Evolutionary conservation across 2,329 filamentous ascomycete genomes (phyloP), one percentile per base, ranked within the genome.

Genomic region (Apiospora hydei): DNA sequence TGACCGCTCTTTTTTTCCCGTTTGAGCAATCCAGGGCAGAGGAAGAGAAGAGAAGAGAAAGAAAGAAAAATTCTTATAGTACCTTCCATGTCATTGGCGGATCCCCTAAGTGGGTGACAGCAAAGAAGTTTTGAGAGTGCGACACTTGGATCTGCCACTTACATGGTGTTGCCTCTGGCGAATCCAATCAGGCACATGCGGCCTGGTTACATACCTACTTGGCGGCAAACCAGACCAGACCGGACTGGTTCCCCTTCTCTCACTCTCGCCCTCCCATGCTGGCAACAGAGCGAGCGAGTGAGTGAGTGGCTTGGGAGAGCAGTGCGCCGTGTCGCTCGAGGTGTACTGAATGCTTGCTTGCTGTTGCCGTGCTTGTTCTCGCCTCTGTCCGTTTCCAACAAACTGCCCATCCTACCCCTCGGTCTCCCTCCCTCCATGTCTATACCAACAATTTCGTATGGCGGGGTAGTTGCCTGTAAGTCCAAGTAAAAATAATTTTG

Each of bases 41-140:
- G 34, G 34, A 24, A 34, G n/a, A 30, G 30, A 64, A 61, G 53
- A 21, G 51, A 30, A 30, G 26, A 30, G 26, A 30, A 30, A 57
- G 26, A 34, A 61, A 61, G 38, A 64, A 64, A 64, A 64, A 64
- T 41, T 64, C 57, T 64, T 64, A 64, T 64, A 64, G 57, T 64
- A 34, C 34, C 57, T 64, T 41, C 57, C 57, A 64, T 64, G 57
- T 64, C 57, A 64, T 64, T 64, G 57, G 57, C 57, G 57, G 57
- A 64, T 64, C 57, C 57, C 57, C 57, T 41, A 64, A 64, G 57
- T 64, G 57, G 57, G 57, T 64, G 57, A 64, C 57, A 64, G 41
- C 57, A 64, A 64, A 64, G 57, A 41, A 21, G 53, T 64, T 64
- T 21, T 64, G 57, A 30, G 30, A 64, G 57, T 64, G 53, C 30